Base-by-base conservation (phyloP, 2,329 filamentous ascomycete species). In the Alternaria viburni region DNA sequence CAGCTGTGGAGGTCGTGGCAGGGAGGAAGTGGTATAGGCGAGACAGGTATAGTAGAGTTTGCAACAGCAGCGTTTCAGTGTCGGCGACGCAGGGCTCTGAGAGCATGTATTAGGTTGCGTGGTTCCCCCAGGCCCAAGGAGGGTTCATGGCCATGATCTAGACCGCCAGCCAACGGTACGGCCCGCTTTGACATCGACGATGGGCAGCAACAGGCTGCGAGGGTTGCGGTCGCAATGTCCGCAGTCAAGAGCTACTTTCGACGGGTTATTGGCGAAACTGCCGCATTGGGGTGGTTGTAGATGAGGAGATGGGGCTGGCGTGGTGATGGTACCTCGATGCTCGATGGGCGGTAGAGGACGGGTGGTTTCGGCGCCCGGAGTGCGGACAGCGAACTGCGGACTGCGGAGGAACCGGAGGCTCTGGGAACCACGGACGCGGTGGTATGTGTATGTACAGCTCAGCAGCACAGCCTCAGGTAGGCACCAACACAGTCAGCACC, bases 141-240 rank as follows among this genome's bases (percentile, higher is more conserved):
- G 54, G 25, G 55, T 59, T 59, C 49, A 54, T 41, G 54, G 44
- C 30, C 50, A 32, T 41, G 54, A 47, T 62, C 59, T 65, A 59
- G 62, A 57, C 59, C 55, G n/a, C 21, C 26, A 59, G 28, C 36
- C 45, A 50, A 52, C 62, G 62, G 59, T 62, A 56, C 62, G 62
- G 55, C 54, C 62, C 62, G 62, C 57, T 49, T 19, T 50, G 54
- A 44, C 26, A 47, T 30, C 23, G 55, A 59, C 61, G 17, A 47
- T 46, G 51, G 44, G 13, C 58, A 49, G 50, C 30, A 47, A 62
- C 49, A 62, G 59, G 54, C 62, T 55, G 45, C 44, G 59, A 49
- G 51, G 15, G 52, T 36, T 47, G 62, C 54, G 55, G 59, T 61
- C 23, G 51, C 55, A 54, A 59, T 25, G 50, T 59, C 50, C 55